Percentiles rank a stretch among this genome's conserved stretches.
Conservation (phyloP, 768 basidiomycete genomes). For the Suillus clintonianus region DNA sequence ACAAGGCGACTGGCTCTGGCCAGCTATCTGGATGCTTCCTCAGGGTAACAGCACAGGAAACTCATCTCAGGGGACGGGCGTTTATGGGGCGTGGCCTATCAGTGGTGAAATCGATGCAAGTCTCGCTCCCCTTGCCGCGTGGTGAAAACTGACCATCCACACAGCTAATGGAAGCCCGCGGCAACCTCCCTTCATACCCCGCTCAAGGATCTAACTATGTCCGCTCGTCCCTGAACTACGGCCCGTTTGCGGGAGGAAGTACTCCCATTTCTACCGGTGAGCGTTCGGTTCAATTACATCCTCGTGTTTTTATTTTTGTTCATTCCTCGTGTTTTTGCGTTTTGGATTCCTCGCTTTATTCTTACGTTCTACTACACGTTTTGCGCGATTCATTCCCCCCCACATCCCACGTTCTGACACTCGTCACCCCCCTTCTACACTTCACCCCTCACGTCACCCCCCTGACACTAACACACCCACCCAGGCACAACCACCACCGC, state of each 20-base stretch:
- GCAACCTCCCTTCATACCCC: constrained; percentile 45
- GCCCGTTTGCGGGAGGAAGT: constrained; percentile 42
- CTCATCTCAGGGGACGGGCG: constrained; percentile 16
- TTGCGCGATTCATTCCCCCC: neutral
- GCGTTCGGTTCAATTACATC: neutral
- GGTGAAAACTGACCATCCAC: neutral
- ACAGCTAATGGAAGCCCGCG: constrained; percentile 56
- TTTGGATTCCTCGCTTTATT: neutral
- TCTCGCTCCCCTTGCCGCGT: too few relatives aligned
- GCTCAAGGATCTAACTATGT: constrained; percentile 48
- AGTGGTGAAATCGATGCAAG: constrained; percentile 63
- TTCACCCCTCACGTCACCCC: too few relatives aligned
- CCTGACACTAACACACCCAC: constrained; percentile 6
- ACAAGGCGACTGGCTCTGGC: constrained; percentile 45
- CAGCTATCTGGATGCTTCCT: constrained; percentile 35
- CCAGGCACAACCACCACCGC: constrained; percentile 3
- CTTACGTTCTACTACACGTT: too few relatives aligned
- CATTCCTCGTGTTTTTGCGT: neutral
- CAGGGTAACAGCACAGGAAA: constrained; percentile 18
- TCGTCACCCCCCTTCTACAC: neutral
- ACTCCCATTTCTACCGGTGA: constrained; percentile 33
- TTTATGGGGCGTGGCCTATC: constrained; percentile 46
- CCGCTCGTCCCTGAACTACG: constrained; percentile 69
- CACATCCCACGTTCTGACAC: too few relatives aligned
- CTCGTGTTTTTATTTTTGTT: neutral